Base-by-base conservation (phyloP, 768 basidiomycete species). In the Pleurotus giganteus region DNA sequence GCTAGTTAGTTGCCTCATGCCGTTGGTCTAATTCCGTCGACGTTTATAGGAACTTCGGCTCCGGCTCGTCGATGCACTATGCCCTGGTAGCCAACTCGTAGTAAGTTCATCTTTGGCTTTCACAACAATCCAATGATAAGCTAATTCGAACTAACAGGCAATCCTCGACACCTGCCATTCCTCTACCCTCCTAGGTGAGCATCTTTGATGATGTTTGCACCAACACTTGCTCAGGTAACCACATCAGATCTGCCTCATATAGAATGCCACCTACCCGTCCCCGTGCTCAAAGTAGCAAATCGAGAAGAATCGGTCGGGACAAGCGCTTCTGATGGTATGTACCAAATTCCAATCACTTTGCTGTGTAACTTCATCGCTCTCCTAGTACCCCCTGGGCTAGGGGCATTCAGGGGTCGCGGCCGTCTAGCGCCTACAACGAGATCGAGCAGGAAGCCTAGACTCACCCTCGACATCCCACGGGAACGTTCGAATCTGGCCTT, bases 111-210 rank as follows among this genome's bases (percentile, higher is more conserved):
- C n/a, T n/a, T n/a, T n/a, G n/a, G n/a, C n/a, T n/a, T n/a, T n/a
- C n/a, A n/a, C n/a, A n/a, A n/a, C n/a, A n/a, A n/a, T n/a, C n/a
- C n/a, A n/a, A n/a, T n/a, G n/a, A n/a, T n/a, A n/a, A n/a, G n/a
- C n/a, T n/a, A n/a, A n/a, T n/a, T n/a, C n/a, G n/a, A 13, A 28
- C 46, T n/a, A 13, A n/a, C 23, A 58, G 57, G 57, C 46, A 11
- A 52, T 60, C 29, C 58, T 63, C 29, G 58, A 59, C 44, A 47
- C 58, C n/a, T 61, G 65, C 45, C 62, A 65, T 54, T 65, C 65
- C 13, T 64, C 58, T 8, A 57, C 65, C 2, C 55, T 66, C 13
- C 60, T 66, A 19, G 64, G 65, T 66, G 24, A 11, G 8, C 23
- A 21, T 41, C 7, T 24, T 24, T 24, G 15, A 21, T 26, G 24